phyloP scores from a whole-genome alignment of 78 protist genomes.

The Dictyostelium citrinum region DNA sequence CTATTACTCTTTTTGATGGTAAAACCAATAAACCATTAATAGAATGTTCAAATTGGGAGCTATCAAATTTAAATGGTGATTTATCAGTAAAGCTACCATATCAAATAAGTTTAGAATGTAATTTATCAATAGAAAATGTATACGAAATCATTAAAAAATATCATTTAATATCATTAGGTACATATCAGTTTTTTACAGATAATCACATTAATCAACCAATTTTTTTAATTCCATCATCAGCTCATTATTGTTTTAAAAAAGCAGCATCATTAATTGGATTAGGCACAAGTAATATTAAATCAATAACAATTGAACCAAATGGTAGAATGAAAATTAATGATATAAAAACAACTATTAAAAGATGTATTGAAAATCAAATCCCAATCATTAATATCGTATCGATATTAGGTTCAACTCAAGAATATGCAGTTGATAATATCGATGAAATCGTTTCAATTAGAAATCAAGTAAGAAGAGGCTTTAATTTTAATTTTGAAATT shows the following conservation, averaged over 20 bases:
- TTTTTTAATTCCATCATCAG: background rate
- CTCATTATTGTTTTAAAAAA: background rate
- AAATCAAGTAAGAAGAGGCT: background rate
- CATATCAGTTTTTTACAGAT: background rate
- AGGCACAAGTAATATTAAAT: background rate
- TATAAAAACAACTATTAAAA: background rate
- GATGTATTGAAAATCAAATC: background rate
- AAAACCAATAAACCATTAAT: background rate
- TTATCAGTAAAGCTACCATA: background rate
- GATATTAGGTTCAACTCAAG: background rate
- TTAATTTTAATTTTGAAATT: background rate
- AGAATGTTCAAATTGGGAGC: background rate
- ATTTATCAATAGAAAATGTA: background rate
- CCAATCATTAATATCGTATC: background rate
- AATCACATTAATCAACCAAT: background rate
- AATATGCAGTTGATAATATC: background rate
- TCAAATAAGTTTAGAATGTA: background rate
- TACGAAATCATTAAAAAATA: background rate
- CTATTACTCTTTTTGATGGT: background rate
- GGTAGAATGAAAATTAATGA: background rate
- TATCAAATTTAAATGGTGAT: background rate
- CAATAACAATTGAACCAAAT: background rate
- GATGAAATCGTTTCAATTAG: background rate
- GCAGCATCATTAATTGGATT: background rate
- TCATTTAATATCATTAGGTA: background rate